Evolutionary conservation across 129 eudicot genomes (phyloP), one percentile per base, ranked within the genome.

Genomic region (Centrapalus pauciflorus): DNA sequence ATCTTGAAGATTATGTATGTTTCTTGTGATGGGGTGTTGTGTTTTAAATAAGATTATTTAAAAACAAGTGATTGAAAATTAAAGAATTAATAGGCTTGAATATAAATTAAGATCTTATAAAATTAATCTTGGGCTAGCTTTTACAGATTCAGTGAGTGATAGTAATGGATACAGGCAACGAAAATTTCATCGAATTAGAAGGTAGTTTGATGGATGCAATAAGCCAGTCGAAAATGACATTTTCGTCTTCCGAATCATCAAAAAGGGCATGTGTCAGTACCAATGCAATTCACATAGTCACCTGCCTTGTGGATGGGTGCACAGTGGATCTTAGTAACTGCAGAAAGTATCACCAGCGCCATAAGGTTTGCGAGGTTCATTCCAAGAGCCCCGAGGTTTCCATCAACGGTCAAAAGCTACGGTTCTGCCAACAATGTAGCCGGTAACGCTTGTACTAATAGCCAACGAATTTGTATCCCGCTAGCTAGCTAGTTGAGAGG

Each of bases 351-450:
- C 81, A 83, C 55, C 76, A 81, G 37, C 78, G 84, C 7, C 88
- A 83, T 59, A 83, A 79, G 70, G 84, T 83, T 25, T 83, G 88
- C 54, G 88, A 83, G 62, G 30, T 59, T 41, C 88, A 83, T 62
- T 79, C 88, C 43, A 83, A 83, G 85, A 72, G 75, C 45, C 82
- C 88, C 14, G 64, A 80, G 58, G 88, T 83, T 65, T 56, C 67
- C 20, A 79, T 83, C 64, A 67, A 78, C 19, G 77, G 85, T 58
- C 35, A 68, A 40, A 66, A 68, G 50, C 77, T 76, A 30, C 82
- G 88, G 1, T 83, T 83, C 71, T 83, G 88, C 52, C 88, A 83
- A 75, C 88, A 83, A 54, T 83, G 88, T 72, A 83, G 88, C 75
- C 78, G 88, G 88, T 82, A 71, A 9, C 7, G 28, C 5, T 64